Evolutionary conservation across 2,329 filamentous ascomycete genomes (phyloP).

Genomic region (Beauveria varroae): DNA sequence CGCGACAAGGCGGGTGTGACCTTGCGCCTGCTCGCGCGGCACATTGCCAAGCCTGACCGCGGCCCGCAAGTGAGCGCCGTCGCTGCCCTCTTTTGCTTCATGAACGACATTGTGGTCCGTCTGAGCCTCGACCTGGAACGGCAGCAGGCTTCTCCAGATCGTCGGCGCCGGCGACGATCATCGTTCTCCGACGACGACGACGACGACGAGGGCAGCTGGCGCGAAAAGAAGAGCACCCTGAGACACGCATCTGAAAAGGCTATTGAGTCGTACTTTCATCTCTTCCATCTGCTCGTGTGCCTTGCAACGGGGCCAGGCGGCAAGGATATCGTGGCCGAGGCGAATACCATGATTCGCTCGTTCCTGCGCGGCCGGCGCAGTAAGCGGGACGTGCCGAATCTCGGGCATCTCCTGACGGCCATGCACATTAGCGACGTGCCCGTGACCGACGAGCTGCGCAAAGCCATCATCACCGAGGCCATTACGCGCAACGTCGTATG

Average conservation of each 20-base stretch:
- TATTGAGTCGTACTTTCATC: conserved; percentile 44
- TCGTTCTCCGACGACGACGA: background rate
- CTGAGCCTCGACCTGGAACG: conserved; percentile 28
- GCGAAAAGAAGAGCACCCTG: conserved; percentile 29
- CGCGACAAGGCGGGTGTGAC: conserved; percentile 17
- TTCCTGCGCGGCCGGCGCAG: conserved; percentile 32
- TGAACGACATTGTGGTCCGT: conserved; percentile 43
- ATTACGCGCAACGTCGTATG: conserved; percentile 44
- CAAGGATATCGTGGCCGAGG: conserved; percentile 18
- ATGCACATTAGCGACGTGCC: conserved; percentile 36
- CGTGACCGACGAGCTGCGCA: conserved; percentile 31
- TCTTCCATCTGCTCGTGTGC: conserved; percentile 44
- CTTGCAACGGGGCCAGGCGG: conserved; percentile 25
- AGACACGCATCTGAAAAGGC: conserved; percentile 44
- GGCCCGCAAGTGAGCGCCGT: background rate
- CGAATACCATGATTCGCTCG: conserved; percentile 30
- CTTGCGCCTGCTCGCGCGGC: background rate
- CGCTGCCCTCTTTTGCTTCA: conserved; percentile 35
- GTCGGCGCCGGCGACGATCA: background rate
- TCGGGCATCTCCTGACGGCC: conserved; percentile 38
- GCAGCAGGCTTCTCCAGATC: background rate
- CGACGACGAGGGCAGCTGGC: background rate
- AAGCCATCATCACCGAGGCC: conserved; percentile 38
- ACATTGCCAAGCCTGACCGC: background rate
- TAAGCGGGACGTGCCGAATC: conserved; percentile 37